Evolutionary conservation across 441 rosid species (phyloP).

Genomic region (Gossypium aridum): DNA sequence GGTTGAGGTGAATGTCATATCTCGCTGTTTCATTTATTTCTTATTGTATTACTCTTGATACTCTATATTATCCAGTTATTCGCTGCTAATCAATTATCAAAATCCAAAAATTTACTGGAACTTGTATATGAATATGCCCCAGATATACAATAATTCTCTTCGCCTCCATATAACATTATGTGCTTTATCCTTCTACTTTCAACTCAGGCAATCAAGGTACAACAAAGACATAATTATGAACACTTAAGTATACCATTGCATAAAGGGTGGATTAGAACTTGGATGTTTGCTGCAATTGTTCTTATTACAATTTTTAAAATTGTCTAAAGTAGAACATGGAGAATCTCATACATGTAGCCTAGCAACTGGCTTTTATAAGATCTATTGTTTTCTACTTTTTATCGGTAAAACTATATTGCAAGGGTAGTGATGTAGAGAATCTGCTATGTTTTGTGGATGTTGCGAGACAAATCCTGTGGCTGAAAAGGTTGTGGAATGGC

Average conservation of each 20-base stretch:
- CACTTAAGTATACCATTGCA: not conserved
- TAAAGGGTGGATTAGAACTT: not conserved
- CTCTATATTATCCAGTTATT: not conserved
- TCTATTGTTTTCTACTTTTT: not conserved
- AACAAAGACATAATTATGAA: not conserved
- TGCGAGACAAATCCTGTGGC: no score
- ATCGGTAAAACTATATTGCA: not conserved
- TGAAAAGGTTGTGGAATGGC: no score
- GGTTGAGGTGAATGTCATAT: slow-evolving; percentile 34
- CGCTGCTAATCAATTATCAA: not conserved
- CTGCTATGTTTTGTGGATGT: not conserved
- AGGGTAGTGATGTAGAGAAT: not conserved
- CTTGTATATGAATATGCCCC: not conserved
- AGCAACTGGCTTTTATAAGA: not conserved
- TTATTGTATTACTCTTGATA: not conserved
- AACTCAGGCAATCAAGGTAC: not conserved
- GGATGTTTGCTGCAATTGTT: not conserved
- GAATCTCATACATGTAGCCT: not conserved
- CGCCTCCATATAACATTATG: not conserved
- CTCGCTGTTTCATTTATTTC: slow-evolving; percentile 1
- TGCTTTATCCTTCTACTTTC: not conserved
- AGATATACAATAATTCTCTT: not conserved
- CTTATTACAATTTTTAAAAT: not conserved
- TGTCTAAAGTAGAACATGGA: not conserved
- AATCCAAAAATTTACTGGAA: not conserved